phyloP scores from a whole-genome alignment of 1,139 yeast species.

The Sugiyamaella neomexicana region DNA sequence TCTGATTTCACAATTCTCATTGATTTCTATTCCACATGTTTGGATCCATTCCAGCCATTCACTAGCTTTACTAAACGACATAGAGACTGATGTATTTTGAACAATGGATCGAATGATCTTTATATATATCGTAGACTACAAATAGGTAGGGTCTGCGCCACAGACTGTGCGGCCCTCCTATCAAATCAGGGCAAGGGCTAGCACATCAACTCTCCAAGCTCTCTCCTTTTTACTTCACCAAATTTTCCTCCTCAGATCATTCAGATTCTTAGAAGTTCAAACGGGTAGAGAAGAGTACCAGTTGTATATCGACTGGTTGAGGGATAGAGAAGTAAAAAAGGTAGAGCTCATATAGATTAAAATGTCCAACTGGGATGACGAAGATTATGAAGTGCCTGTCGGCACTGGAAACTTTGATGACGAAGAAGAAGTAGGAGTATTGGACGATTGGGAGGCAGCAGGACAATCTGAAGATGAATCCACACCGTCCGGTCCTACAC shows the following conservation, averaged over 20 bases:
- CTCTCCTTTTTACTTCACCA: too few species aligned
- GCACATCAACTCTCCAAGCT: not conserved
- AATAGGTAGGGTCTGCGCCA: not conserved
- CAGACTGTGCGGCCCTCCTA: not conserved
- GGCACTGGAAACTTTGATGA: constrained; percentile 77
- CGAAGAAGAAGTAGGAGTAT: constrained; percentile 68
- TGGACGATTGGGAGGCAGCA: constrained; percentile 85
- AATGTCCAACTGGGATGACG: constrained; percentile 41
- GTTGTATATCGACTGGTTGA: too few species aligned
- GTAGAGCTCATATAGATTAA: too few species aligned
- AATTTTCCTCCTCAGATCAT: too few species aligned
- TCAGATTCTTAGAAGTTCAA: too few species aligned
- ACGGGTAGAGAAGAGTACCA: too few species aligned
- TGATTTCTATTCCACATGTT: constrained; percentile 17
- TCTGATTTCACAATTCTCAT: constrained; percentile 7
- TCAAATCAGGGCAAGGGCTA: constrained; percentile 5
- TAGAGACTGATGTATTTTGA: not conserved
- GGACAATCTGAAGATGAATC: constrained; percentile 41
- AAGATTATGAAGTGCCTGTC: constrained; percentile 85
- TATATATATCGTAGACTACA: not conserved
- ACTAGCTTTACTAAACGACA: not conserved
- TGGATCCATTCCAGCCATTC: constrained; percentile 19
- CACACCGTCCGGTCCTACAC: constrained; percentile 41
- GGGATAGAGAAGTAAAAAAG: too few species aligned
- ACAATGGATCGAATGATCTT: not conserved